These are phyloP conservation scores for Plasmodium blacklocki DNA, from an alignment of 169 alveolate species.

Conservation along the genomic window DNA sequence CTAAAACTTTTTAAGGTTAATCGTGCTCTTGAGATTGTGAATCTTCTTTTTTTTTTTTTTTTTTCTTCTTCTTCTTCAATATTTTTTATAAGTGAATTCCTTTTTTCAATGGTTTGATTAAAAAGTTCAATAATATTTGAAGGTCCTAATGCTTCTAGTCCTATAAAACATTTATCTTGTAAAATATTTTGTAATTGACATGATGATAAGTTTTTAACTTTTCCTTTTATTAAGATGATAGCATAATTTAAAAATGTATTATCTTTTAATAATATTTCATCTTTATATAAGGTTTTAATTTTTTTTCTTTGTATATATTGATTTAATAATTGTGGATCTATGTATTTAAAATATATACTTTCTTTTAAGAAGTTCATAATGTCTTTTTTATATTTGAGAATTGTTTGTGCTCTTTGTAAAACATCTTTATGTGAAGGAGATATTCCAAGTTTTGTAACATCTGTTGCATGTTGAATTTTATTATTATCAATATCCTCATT, in stretches of 20 bases:
- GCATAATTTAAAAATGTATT: slow-evolving; percentile 69
- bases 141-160: slow-evolving; percentile 72
- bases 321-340: slow-evolving; percentile 44
- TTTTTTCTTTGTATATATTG: slow-evolving; percentile 31
- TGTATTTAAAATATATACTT: slow-evolving; percentile 48
- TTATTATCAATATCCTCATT: not conserved
- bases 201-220: slow-evolving; percentile 31
- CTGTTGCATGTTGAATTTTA: no score
- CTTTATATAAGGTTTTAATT: slow-evolving; percentile 25
- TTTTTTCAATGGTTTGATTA: slow-evolving; percentile 60
- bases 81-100: slow-evolving; percentile 36
- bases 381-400: slow-evolving; percentile 29
- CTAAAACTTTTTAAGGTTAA: not conserved
- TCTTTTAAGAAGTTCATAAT: slow-evolving; percentile 40
- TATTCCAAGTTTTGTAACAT: no score
- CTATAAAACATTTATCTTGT: slow-evolving; percentile 41
- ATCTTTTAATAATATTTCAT: slow-evolving; percentile 43
- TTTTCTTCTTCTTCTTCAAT: slow-evolving; percentile 59
- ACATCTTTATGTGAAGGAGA: not conserved
- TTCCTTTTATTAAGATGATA: slow-evolving; percentile 55
- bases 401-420: not conserved
- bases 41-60: slow-evolving; percentile 33
- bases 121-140: slow-evolving; percentile 66
- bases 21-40: not conserved
- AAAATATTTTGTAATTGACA: not conserved